Percentiles rank a stretch among this genome's conserved stretches.
Conservation (phyloP, 2,329 filamentous ascomycete genomes). For the Xylaria sp. region DNA sequence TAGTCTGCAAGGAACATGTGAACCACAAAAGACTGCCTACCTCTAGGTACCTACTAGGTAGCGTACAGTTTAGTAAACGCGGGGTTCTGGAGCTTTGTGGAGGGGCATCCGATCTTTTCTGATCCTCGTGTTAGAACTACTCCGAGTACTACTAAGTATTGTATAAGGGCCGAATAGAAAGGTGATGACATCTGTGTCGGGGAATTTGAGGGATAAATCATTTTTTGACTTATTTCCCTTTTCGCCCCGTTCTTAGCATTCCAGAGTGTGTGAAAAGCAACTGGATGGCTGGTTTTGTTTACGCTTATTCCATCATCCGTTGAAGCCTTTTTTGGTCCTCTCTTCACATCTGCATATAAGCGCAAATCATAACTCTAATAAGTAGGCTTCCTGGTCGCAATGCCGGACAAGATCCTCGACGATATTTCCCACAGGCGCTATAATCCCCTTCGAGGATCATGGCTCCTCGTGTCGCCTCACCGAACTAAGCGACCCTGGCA, state of each 20-base stretch:
- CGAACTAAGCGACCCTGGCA: slow-evolving; percentile 98
- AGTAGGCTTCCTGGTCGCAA: slow-evolving; percentile 52
- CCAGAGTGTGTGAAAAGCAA: not conserved
- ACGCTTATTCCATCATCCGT: no score
- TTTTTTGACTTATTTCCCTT: not conserved
- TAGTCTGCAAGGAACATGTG: slow-evolving; percentile 19
- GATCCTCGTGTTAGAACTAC: slow-evolving; percentile 17
- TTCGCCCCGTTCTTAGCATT: not conserved
- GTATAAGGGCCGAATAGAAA: slow-evolving; percentile 23
- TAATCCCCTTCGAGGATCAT: slow-evolving; percentile 89
- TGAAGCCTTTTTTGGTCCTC: no score
- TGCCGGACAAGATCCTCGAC: slow-evolving; percentile 83
- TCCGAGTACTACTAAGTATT: no score
- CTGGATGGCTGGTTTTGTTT: no score
- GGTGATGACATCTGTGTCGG: not conserved
- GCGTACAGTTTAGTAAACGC: slow-evolving; percentile 17
- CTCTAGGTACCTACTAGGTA: not conserved
- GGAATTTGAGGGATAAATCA: slow-evolving; percentile 10
- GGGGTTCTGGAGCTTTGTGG: slow-evolving; percentile 28
- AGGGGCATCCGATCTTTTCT: slow-evolving; percentile 20
- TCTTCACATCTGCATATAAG: not conserved
- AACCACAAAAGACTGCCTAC: not conserved
- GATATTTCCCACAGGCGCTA: slow-evolving; percentile 97
- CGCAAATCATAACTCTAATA: slow-evolving; percentile 6
- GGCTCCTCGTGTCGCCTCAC: slow-evolving; percentile 95